Percentiles rank a stretch among this genome's conserved stretches.
These are phyloP conservation scores for Sarocladium oryzae DNA, from an alignment of 2,329 filamentous ascomycete species.

Conservation along the genomic window DNA sequence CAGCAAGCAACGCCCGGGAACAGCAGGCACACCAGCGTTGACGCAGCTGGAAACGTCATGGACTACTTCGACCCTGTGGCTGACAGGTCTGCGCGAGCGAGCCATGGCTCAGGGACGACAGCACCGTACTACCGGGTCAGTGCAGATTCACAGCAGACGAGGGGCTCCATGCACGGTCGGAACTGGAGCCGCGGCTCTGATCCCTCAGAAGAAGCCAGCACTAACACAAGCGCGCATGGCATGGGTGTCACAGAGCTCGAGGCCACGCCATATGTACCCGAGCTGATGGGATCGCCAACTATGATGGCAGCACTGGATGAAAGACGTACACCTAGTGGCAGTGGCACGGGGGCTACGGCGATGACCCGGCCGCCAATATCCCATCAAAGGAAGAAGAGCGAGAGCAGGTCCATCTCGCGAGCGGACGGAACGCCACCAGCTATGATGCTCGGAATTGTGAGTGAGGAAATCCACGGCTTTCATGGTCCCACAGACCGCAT, in stretches of 20 bases:
- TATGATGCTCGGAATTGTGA: slow-evolving; percentile 6
- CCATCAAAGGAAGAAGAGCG: slow-evolving; percentile 23
- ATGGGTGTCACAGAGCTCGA: slow-evolving; percentile 33
- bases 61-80: slow-evolving; percentile 24
- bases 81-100: slow-evolving; percentile 11
- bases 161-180: slow-evolving; percentile 29
- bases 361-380: slow-evolving; percentile 18
- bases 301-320: slow-evolving; percentile 14
- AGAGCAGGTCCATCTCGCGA: slow-evolving; percentile 8
- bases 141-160: slow-evolving; percentile 30
- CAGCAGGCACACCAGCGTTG: slow-evolving; percentile 23
- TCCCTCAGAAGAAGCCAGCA: slow-evolving; percentile 26
- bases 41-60: slow-evolving; percentile 17
- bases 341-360: slow-evolving; percentile 9
- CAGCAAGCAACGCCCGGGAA: slow-evolving; percentile 14
- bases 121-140: slow-evolving; percentile 21
- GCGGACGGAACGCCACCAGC: slow-evolving; percentile 1
- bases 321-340: slow-evolving; percentile 22
- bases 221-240: slow-evolving; percentile 12
- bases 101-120: slow-evolving; percentile 16
- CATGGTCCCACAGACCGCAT: slow-evolving; percentile 35
- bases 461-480: slow-evolving; percentile 38
- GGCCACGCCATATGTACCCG: slow-evolving; percentile 24
- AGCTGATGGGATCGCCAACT: slow-evolving; percentile 28
- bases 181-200: slow-evolving; percentile 40